Evolutionary conservation across 2,329 filamentous ascomycete species (phyloP), one percentile per base, ranked within the genome.

Genomic region (Botrytis deweyae): DNA sequence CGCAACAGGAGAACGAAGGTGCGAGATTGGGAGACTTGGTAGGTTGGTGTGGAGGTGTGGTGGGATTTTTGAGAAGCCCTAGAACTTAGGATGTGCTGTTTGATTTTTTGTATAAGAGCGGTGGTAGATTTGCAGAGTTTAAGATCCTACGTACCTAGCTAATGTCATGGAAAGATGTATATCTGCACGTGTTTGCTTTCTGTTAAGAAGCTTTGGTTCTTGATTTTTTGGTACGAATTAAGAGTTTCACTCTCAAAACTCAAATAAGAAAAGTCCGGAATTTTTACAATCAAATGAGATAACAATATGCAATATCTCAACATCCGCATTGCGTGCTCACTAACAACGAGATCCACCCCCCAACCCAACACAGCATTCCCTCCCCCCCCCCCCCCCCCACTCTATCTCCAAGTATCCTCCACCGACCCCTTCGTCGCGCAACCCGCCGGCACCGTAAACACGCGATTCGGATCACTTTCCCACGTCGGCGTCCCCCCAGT

Each of bases 31-130:
- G 92, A 72, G 89, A 89, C 71, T 83, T 98, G 76, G 93, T 97
- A 20, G 94, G 94, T 25, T 98, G 96, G 81, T 97, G 93, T 81
- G 89, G 91, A 76, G 95, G 95, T 76, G 93, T 98, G 38, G 90
- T 97, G 29, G 89, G 89, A 59, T 97, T 96, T 84, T 85, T 97
- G 79, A 88, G 94, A 76, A 90, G 85, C 76, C 82, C 84, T 12
- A 70, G 73, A 70, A 29, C 46, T 46, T 73, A 46, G 5, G 33
- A 12, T 33, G 33, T 65, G 29, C 6, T n/a, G 18, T 58, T 55
- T 66, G 38, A 52, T 67, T 9, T 33, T 55, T 52, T 67, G 33
- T 55, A n/a, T 33, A 0, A 64, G 40, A 64, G 38, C 40, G 18
- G 4, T 63, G 14, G 9, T 63, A 40, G 36, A 5, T 40, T 2